A percentile compares a stretch with the other conserved stretches of the same genome.
These are phyloP conservation scores for Naganishia friedmannii DNA, from an alignment of 768 basidiomycete genomes.

Conservation along the genomic window DNA sequence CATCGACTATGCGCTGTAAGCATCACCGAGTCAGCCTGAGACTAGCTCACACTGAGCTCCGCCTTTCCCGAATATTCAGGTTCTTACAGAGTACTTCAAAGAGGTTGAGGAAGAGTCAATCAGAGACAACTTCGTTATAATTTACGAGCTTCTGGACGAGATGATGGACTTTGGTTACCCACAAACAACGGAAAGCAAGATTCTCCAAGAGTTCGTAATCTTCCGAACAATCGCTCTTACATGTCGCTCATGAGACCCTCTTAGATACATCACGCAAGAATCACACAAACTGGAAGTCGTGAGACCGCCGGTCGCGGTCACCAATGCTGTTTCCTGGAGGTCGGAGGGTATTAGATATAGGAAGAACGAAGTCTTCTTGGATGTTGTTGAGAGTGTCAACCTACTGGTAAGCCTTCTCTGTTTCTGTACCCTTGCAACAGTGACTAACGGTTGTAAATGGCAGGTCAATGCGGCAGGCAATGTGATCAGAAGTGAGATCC, in stretches of 20 bases:
- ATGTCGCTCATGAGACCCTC: slow-evolving; percentile 52
- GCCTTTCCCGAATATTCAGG: slow-evolving; percentile 55
- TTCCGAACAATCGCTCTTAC: slow-evolving; percentile 52
- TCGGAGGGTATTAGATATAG: slow-evolving; percentile 95
- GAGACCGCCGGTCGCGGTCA: slow-evolving; percentile 91
- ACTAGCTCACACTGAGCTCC: background rate
- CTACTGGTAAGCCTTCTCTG: slow-evolving; percentile 65
- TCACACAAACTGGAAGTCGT: slow-evolving; percentile 93
- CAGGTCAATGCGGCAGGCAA: slow-evolving; percentile 96
- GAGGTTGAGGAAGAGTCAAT: slow-evolving; percentile 99
- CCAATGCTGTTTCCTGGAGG: slow-evolving; percentile 97
- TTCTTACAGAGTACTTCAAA: slow-evolving; percentile 97
- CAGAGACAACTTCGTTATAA: slow-evolving; percentile 98
- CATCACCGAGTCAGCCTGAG: background rate
- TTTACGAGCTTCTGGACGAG: slow-evolving; percentile 95
- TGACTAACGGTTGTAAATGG: slow-evolving; percentile 2
- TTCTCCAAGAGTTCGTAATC: slow-evolving; percentile 70
- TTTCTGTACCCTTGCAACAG: background rate
- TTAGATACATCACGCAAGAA: slow-evolving; percentile 87
- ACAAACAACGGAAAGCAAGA: slow-evolving; percentile 99
- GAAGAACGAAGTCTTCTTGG: slow-evolving; percentile 99
- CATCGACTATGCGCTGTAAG: slow-evolving; percentile 70
- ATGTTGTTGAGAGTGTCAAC: slow-evolving; percentile 96
- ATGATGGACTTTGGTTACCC: slow-evolving; percentile 99
- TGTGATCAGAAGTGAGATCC: slow-evolving; percentile 92